Evolutionary conservation across 148 eudicot genomes (phyloP).

Genomic region (Cornus florida): DNA sequence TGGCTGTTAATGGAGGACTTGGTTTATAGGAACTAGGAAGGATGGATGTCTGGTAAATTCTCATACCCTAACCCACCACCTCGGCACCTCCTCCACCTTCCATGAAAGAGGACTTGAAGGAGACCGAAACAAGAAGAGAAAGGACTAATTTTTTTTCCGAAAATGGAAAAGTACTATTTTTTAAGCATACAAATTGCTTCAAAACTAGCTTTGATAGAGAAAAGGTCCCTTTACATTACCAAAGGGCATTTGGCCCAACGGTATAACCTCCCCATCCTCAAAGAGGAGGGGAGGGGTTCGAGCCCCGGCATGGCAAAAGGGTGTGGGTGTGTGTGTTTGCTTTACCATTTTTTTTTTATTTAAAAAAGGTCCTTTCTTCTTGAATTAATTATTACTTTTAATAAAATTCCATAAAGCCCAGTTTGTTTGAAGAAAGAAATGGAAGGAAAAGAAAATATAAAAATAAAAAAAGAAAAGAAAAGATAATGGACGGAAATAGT

Average conservation of each 20-base stretch:
- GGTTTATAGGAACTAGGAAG: neutral
- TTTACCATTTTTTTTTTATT: too few species aligned
- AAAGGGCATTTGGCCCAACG: too few species aligned
- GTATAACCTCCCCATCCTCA: too few species aligned
- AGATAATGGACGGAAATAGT: too few species aligned
- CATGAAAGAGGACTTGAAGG: slow-evolving; percentile 20
- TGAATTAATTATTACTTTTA: neutral
- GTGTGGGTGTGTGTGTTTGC: too few species aligned
- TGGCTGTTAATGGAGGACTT: slow-evolving; percentile 48
- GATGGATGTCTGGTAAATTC: slow-evolving; percentile 21
- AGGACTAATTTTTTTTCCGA: neutral
- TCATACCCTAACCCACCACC: slow-evolving; percentile 23
- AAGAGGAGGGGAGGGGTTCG: too few species aligned
- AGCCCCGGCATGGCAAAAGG: too few species aligned
- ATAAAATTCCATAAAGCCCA: neutral
- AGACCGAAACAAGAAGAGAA: neutral
- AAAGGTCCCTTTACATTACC: neutral
- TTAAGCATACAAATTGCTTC: neutral
- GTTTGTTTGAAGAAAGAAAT: too few species aligned
- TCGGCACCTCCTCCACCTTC: slow-evolving; percentile 18
- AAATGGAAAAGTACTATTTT: neutral
- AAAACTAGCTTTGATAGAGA: neutral
- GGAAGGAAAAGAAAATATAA: too few species aligned
- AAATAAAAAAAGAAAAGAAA: too few species aligned
- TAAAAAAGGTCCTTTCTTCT: neutral